phyloP scores from a whole-genome alignment of 768 basidiomycete genomes.

The Mycena pura region DNA sequence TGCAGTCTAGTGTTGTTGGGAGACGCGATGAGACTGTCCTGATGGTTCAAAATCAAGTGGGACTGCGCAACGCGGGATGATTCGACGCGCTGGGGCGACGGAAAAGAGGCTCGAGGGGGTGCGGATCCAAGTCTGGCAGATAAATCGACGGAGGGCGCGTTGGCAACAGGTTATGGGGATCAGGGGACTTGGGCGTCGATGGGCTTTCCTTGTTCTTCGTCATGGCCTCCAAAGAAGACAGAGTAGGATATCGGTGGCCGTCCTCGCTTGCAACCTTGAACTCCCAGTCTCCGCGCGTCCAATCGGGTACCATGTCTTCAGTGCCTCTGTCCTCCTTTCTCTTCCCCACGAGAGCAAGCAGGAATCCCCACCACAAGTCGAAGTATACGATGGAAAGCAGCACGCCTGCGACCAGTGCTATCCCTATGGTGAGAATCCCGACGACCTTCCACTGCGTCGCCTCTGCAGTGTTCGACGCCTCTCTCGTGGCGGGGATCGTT shows the following conservation, averaged over 20 bases:
- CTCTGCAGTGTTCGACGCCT: conserved; percentile 43
- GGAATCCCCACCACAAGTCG: conserved; percentile 72
- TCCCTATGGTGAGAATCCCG: conserved; percentile 69
- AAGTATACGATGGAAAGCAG: conserved; percentile 70
- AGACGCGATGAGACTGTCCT: neutral
- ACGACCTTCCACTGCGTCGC: conserved; percentile 71
- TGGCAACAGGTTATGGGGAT: conserved; percentile 23
- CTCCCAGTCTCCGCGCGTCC: conserved; percentile 68
- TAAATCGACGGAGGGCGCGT: conserved; percentile 29
- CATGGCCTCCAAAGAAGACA: conserved; percentile 47
- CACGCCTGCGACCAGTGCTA: conserved; percentile 61
- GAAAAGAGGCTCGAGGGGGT: conserved; percentile 43
- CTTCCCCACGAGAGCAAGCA: conserved; percentile 56
- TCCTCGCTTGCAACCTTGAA: conserved; percentile 53
- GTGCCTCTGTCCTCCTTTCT: conserved; percentile 40
- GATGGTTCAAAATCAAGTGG: neutral
- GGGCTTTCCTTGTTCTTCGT: conserved; percentile 32
- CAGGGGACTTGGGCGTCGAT: conserved; percentile 24
- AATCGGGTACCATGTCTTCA: conserved; percentile 70
- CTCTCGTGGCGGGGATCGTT: conserved; percentile 12
- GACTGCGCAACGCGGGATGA: conserved; percentile 5
- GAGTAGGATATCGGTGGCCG: conserved; percentile 55
- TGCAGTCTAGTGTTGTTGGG: neutral
- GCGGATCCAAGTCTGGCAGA: conserved; percentile 36
- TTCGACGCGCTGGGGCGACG: conserved; percentile 40